Evolutionary conservation across 225 moss, liverwort and hornwort species (phyloP).

Genomic region (Polytrichum formosum): DNA sequence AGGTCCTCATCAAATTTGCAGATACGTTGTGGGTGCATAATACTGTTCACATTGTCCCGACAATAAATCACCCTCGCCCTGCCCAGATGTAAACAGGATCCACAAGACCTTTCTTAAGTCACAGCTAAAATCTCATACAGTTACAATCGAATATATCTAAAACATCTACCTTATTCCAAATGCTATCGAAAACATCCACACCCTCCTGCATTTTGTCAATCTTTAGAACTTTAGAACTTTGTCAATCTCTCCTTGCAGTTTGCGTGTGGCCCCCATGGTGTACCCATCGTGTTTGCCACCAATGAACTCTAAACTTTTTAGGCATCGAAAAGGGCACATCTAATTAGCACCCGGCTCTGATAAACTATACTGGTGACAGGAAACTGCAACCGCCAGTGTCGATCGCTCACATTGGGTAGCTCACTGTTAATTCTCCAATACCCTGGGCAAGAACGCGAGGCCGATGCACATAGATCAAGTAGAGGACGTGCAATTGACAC

Average conservation of each 20-base stretch:
- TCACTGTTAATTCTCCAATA: neutral
- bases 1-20: no score
- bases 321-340: constrained; percentile 18
- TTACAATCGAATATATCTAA: no score
- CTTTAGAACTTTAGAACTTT: constrained; percentile 63
- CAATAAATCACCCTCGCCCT: no score
- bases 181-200: constrained; percentile 67
- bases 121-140: no score
- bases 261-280: constrained; percentile 66
- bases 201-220: constrained; percentile 71
- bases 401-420: constrained; percentile 37
- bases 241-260: constrained; percentile 69
- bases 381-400: constrained; percentile 34
- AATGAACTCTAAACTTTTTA: constrained; percentile 19
- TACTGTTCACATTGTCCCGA: no score
- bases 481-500: no score
- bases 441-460: no score
- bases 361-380: constrained; percentile 7
- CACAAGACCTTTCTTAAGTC: no score
- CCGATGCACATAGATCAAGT: no score
- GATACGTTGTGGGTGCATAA: no score
- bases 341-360: neutral
- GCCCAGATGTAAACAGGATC: no score
- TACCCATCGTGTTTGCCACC: constrained; percentile 29
- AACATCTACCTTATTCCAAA: constrained; percentile 58